A percentile compares a stretch with the other conserved stretches of the same genome.
Conservation (phyloP, 1,139 yeast genomes). For the Saccharomyces hybrid region DNA sequence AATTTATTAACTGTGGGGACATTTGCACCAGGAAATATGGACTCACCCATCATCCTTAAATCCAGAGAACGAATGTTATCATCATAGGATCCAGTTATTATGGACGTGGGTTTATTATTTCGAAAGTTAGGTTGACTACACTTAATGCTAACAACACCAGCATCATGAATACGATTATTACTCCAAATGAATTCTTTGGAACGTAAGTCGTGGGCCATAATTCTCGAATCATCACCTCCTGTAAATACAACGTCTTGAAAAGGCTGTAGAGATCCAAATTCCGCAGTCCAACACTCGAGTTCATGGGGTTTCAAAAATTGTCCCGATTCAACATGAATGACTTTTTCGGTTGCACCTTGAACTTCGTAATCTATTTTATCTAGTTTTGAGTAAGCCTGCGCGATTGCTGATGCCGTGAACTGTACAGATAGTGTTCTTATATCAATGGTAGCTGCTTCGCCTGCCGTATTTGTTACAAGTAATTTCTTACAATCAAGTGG, state of each 20-base stretch:
- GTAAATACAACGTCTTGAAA: constrained; percentile 58
- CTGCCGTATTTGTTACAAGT: constrained; percentile 55
- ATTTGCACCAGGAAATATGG: constrained; percentile 28
- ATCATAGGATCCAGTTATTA: constrained; percentile 93
- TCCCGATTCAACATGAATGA: constrained; percentile 8
- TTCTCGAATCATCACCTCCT: constrained; percentile 83
- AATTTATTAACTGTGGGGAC: constrained; percentile 25
- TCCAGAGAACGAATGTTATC: constrained; percentile 68
- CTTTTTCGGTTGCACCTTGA: constrained; percentile 16
- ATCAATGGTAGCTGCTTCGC: constrained; percentile 35
- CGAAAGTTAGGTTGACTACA: constrained; percentile 25
- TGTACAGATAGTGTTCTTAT: constrained; percentile 8
- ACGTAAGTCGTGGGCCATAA: constrained; percentile 72
- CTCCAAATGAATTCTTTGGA: constrained; percentile 46
- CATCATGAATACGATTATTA: constrained; percentile 59
- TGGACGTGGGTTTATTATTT: constrained; percentile 38
- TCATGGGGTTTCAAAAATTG: constrained; percentile 39
- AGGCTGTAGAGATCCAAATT: constrained; percentile 54
- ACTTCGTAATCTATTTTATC: constrained; percentile 11
- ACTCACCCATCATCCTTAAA: constrained; percentile 42
- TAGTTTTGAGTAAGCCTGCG: constrained; percentile 6
- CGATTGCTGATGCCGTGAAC: neutral
- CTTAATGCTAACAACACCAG: constrained; percentile 77
- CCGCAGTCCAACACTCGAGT: constrained; percentile 86
- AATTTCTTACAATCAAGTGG: constrained; percentile 35